phyloP scores from a whole-genome alignment of 805 yeast genomes.

The Starmerella asiatica region DNA sequence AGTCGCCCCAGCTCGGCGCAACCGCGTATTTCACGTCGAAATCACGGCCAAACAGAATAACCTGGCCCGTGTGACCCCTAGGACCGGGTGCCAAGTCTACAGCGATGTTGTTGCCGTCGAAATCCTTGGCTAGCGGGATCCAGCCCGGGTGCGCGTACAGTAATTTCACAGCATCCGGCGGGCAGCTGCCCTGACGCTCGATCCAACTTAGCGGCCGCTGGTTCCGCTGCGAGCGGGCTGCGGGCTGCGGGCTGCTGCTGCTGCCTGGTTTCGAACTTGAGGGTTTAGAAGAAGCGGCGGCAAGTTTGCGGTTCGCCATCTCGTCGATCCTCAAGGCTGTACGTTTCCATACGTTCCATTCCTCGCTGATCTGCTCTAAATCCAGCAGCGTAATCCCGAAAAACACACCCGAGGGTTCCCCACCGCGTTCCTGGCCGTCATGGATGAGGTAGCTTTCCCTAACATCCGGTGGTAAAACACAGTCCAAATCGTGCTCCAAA shows the following conservation, averaged over 20 bases:
- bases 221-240: too few relatives aligned
- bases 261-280: background rate
- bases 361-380: constrained; percentile 64
- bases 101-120: constrained; percentile 82
- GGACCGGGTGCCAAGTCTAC: constrained; percentile 76
- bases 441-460: constrained; percentile 67
- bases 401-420: constrained; percentile 60
- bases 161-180: constrained; percentile 58
- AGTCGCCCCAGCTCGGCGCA: constrained; percentile 83
- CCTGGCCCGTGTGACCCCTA: constrained; percentile 74
- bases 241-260: background rate
- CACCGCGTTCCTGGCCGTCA: constrained; percentile 81
- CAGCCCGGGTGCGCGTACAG: constrained; percentile 81
- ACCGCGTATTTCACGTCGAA: constrained; percentile 79
- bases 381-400: constrained; percentile 72
- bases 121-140: constrained; percentile 85
- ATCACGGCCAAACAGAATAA: constrained; percentile 86
- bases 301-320: constrained; percentile 8
- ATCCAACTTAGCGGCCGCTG: constrained; percentile 25
- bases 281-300: constrained; percentile 1
- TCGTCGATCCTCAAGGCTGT: constrained; percentile 26
- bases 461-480: constrained; percentile 67
- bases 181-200: constrained; percentile 53
- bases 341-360: constrained; percentile 72
- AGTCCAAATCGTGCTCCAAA: constrained; percentile 67